Conservation (phyloP, 2,329 filamentous ascomycete genomes). For the Boeremia exigua region DNA sequence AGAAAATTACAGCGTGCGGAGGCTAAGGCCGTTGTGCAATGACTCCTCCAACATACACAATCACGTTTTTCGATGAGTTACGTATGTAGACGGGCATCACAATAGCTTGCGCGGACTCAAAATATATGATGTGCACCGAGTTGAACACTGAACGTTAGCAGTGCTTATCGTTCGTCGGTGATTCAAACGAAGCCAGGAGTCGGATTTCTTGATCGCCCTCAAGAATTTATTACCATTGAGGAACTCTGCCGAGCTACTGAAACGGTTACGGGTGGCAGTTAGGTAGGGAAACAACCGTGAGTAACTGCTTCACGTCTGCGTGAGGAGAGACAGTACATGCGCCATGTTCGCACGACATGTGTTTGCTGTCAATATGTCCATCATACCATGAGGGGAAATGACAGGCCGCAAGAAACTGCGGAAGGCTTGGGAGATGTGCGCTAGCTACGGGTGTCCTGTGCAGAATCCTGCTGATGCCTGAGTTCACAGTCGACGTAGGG, state of each 20-base stretch:
- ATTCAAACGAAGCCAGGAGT: too few species aligned
- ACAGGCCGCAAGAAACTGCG: not conserved
- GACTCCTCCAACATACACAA: not conserved
- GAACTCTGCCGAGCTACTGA: too few species aligned
- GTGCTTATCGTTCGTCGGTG: not conserved
- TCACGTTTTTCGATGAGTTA: slow-evolving; percentile 14
- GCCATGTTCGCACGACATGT: too few species aligned
- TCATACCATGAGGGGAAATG: not conserved
- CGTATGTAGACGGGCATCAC: slow-evolving; percentile 4
- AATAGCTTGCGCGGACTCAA: not conserved
- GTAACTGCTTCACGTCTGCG: too few species aligned
- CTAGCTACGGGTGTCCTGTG: not conserved
- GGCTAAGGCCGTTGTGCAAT: not conserved
- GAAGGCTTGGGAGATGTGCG: not conserved
- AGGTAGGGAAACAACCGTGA: too few species aligned
- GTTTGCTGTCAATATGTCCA: too few species aligned
- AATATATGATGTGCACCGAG: not conserved
- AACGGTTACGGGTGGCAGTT: too few species aligned
- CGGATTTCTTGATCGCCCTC: too few species aligned
- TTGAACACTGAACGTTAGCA: not conserved
- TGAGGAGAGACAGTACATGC: too few species aligned
- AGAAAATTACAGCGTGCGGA: not conserved
- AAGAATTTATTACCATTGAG: too few species aligned
- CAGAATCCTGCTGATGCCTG: not conserved
- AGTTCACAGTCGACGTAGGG: not conserved